Evolutionary conservation across 805 yeast genomes (phyloP), one percentile per base, ranked within the genome.

Genomic region (Kodamaea leandrae): DNA sequence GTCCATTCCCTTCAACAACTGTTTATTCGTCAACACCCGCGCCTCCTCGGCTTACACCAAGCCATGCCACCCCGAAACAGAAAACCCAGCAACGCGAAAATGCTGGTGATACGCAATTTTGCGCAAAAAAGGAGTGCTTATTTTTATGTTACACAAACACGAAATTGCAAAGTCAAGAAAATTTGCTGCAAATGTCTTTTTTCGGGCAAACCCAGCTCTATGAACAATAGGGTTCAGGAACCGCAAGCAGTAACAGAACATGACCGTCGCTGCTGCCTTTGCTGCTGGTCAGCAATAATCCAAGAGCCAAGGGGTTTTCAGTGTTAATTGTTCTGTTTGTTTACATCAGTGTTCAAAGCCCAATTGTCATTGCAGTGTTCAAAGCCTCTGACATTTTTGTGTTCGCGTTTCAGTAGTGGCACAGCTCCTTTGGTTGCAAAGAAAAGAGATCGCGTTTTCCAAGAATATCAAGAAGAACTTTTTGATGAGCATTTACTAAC

Each of bases 401-500:
- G 32, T 13, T 27, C 32, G 32, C 15, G 32, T 27, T 27, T 27
- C 32, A 27, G 7, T n/a, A n/a, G n/a, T n/a, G n/a, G n/a, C n/a
- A n/a, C 24, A 7, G 12, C 33, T 17, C 33, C 33, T 30, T 30
- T 13, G 33, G 21, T 16, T 13, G 16, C 10, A 30, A 30, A 6
- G 10, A 30, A 30, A 30, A 17, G 13, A 5, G 29, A 7, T 30
- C 33, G 33, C 33, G 33, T 30, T 33, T 32, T 23, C 19, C 15
- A 15, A 35, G n/a, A 15, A 14, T 26, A 12, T 17, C 32, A 26
- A 37, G 18, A 30, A 13, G 17, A 27, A 10, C 15, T 14, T 25
- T 9, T 25, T 9, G 6, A 9, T 6, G 6, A n/a, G n/a, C n/a
- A n/a, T n/a, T 6, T 15, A 43, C 51, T 45, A 42, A 48, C 51